Base-by-base conservation (phyloP, 2,329 filamentous ascomycete species). In the Balansia obtecta region DNA sequence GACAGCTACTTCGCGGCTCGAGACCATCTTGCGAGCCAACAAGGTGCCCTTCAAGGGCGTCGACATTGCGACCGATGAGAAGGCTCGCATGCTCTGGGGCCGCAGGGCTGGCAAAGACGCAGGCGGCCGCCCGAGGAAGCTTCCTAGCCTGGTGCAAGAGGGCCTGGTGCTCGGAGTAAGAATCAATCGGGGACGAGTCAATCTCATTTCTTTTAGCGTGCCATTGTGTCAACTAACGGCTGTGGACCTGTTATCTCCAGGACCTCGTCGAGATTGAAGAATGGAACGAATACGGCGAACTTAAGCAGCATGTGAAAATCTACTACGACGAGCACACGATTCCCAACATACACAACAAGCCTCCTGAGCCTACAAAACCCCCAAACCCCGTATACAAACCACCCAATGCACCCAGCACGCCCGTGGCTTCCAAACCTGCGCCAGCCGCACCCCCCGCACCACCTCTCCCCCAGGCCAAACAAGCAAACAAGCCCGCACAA, bases 211-310 rank as follows among this genome's bases (percentile, higher is more conserved):
- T 27, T 27, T 7, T 2, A 27, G 27, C 27, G 5, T 27, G 7
- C 27, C 27, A 27, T 27, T 7, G 27, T 27, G 8, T 27, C 27
- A 27, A 40, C 38, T 40, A 3, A 40, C 38, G n/a, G 15, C 16
- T n/a, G 5, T 16, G 40, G 10, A 18, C 33, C 38, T 15, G 9
- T 9, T 9, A 4, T 16, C 39, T 49, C 4, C 53, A 96, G 90
- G 93, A 96, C 65, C 77, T 96, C 46, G 85, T 91, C 56, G 85
- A 97, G 68, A 82, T 97, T 55, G 93, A 98, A 69, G 93, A 98
- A 65, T 97, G 91, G 93, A 98, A 98, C 72, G 93, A 98, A 67
- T 96, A 94, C 68, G 89, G 89, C 68, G 91, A 97, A 70, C 79
- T 98, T 54, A 88, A 89, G 67, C 81, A 91, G 68, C 85, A 91